Percentiles rank a stretch among this genome's conserved stretches.
Conservation (phyloP, 2,329 filamentous ascomycete species). For the Botrytis cinerea region DNA sequence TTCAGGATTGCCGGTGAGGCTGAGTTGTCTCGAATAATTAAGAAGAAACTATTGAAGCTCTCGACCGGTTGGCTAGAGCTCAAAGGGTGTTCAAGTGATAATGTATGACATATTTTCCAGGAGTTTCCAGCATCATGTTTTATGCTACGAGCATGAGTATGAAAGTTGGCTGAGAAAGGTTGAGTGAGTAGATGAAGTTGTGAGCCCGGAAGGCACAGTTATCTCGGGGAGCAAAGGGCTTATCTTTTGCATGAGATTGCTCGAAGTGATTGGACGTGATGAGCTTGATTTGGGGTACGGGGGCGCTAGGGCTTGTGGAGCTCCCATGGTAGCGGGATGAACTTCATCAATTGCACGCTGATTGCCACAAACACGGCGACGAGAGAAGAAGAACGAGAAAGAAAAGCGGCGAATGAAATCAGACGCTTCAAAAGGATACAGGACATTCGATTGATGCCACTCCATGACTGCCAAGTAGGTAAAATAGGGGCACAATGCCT, state of each 20-base stretch:
- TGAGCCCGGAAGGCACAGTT: constrained; percentile 8
- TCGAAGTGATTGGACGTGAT: not conserved
- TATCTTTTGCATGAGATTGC: constrained; percentile 20
- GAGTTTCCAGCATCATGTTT: constrained; percentile 8
- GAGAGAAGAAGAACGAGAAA: not conserved
- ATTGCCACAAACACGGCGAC: not conserved
- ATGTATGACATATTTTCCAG: not conserved
- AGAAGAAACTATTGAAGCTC: not conserved
- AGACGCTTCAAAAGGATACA: not conserved
- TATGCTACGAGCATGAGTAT: not conserved
- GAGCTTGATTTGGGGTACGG: constrained; percentile 15
- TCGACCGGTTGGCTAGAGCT: not conserved
- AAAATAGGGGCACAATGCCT: not conserved
- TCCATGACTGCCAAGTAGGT: constrained; percentile 3
- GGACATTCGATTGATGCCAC: not conserved
- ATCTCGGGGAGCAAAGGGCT: constrained; percentile 16
- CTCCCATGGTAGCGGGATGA: not conserved
- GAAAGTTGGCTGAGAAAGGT: not conserved
- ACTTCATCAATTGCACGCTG: not conserved
- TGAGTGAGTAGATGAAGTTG: not conserved
- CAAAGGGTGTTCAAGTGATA: constrained; percentile 5
- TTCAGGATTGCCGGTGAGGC: constrained; percentile 9
- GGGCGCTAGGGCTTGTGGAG: constrained; percentile 21
- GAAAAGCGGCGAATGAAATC: not conserved
- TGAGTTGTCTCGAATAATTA: constrained; percentile 1